Evolutionary conservation across 805 yeast genomes (phyloP), one percentile per base, ranked within the genome.

Genomic region (Ogataea dorogensis): DNA sequence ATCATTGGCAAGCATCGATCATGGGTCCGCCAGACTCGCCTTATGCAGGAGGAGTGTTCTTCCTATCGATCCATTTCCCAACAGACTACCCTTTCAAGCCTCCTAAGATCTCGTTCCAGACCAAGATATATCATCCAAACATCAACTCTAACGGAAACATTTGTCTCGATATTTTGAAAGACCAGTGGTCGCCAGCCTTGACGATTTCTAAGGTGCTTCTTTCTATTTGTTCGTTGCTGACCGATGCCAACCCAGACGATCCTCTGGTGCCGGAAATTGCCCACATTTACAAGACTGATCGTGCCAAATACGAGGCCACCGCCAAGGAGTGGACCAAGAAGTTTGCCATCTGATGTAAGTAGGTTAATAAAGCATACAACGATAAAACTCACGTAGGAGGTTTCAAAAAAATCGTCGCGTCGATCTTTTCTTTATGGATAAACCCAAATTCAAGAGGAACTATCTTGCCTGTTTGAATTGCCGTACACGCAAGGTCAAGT

Each of bases 1-100:
- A 84, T 70, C 98, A 91, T 72, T 93, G 98, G 98, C 98, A 93
- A 70, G 98, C 98, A 26, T 89, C 98, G 28, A 93, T 93, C 63
- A 87, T 93, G 94, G 98, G 98, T 32, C 98, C 98, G 33, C 77
- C 95, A 51, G 98, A 93, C 68, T 86, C 96, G 31, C 93, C 81
- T 46, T 76, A 76, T 40, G 79, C 81, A 15, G 67, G 67, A 28
- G 98, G 98, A 57, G 96, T 91, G 28, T 93, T 93, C 67, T 93
- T 93, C 75, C 76, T 93, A 46, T 81, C 95, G 36, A 88, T 93
- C 63, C 95, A 88, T 64, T 93, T 93, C 84, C 98, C 98, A 62
- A 89, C 98, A 41, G 98, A 93, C 67, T 93, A 93, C 65, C 98
- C 98, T 38, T 93, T 91, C 74, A 93, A 93, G 70, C 97, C 98